These are phyloP conservation scores for Backusella macrospora DNA, from an alignment of 192 early-diverging fungal genomes.

Conservation along the genomic window DNA sequence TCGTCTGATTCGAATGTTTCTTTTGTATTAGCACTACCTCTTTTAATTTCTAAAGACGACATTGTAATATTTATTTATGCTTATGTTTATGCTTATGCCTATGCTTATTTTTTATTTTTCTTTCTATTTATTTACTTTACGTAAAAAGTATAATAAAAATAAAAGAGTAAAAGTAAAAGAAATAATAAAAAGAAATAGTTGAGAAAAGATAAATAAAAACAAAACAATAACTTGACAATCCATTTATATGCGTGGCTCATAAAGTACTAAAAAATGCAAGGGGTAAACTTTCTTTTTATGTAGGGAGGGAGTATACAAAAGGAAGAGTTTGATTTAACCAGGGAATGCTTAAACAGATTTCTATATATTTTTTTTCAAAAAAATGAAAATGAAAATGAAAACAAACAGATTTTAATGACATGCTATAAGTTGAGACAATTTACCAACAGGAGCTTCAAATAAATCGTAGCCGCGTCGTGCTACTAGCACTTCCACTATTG, in stretches of 20 bases:
- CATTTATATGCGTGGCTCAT: slow-evolving; percentile 6
- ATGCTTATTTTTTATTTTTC: too few relatives aligned
- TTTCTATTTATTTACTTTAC: neutral
- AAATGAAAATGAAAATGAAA: neutral
- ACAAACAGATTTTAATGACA: slow-evolving; percentile 20
- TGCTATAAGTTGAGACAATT: slow-evolving; percentile 22
- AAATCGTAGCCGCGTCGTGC: slow-evolving; percentile 29
- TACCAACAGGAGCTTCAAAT: slow-evolving; percentile 30
- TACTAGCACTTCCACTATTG: slow-evolving; percentile 28
- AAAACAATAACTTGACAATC: neutral
- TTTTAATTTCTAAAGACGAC: neutral
- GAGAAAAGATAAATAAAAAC: slow-evolving; percentile 4
- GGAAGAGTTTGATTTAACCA: neutral
- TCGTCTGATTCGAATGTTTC: slow-evolving; percentile 14
- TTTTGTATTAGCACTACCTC: neutral
- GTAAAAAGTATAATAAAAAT: neutral
- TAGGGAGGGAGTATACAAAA: neutral
- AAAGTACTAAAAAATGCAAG: slow-evolving; percentile 4
- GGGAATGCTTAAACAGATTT: neutral
- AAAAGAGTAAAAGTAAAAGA: neutral
- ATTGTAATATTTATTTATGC: slow-evolving; percentile 7
- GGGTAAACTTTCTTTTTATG: slow-evolving; percentile 7
- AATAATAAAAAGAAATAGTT: neutral
- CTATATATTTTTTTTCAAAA: neutral
- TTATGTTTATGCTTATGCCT: neutral